Evolutionary conservation across 1,139 yeast genomes (phyloP).

Genomic region (Yamadazyma sp.): DNA sequence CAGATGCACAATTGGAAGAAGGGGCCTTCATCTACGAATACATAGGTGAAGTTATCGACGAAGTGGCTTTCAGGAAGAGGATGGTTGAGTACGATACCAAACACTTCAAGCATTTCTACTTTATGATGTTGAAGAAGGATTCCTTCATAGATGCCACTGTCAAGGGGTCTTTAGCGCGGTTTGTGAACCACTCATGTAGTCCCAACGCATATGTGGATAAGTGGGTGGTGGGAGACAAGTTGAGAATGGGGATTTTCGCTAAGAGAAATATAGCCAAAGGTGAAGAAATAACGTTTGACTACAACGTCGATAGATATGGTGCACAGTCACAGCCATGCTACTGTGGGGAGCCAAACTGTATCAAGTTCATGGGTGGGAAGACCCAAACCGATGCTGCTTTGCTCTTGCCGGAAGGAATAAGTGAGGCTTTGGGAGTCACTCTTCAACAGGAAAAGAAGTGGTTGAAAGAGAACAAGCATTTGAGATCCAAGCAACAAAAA

Average conservation of each 20-base stretch:
- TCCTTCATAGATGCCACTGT: conserved; percentile 93
- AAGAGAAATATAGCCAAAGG: conserved; percentile 70
- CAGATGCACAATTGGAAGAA: conserved; percentile 56
- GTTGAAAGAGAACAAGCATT: conserved; percentile 58
- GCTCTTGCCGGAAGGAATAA: conserved; percentile 75
- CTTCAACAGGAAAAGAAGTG: conserved; percentile 61
- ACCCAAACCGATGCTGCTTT: conserved; percentile 92
- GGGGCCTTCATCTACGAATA: conserved; percentile 83
- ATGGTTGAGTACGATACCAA: conserved; percentile 71
- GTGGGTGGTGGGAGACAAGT: conserved; percentile 92
- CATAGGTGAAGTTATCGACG: conserved; percentile 90
- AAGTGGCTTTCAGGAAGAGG: conserved; percentile 65
- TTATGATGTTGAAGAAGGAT: conserved; percentile 94
- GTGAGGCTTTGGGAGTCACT: conserved; percentile 84
- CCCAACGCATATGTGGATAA: conserved; percentile 95
- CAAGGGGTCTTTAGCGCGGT: conserved; percentile 84
- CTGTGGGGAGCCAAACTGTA: conserved; percentile 91
- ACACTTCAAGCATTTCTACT: conserved; percentile 84
- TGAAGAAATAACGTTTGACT: conserved; percentile 93
- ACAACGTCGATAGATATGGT: conserved; percentile 95
- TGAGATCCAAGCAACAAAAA: conserved; percentile 46
- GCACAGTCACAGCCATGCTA: conserved; percentile 92
- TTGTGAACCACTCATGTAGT: conserved; percentile 91
- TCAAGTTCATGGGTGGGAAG: conserved; percentile 93
- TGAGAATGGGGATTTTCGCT: conserved; percentile 94